A percentile compares a stretch with the other conserved stretches of the same genome.
Evolutionary conservation across 805 yeast genomes (phyloP).

Genomic region (Metschnikowia cubensis): DNA sequence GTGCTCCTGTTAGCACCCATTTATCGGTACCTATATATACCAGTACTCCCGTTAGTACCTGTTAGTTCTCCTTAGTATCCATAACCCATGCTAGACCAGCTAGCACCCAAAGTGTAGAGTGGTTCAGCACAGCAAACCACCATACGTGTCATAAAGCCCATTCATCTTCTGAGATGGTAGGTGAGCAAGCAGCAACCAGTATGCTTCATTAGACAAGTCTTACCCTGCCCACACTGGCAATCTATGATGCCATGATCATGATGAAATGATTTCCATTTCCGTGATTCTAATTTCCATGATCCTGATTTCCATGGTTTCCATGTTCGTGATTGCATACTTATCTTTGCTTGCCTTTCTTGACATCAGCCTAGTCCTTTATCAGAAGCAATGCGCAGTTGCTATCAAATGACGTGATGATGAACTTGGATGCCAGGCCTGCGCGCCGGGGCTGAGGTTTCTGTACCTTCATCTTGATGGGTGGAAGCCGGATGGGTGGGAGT

Average conservation of each 20-base stretch:
- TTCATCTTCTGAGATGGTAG: no score
- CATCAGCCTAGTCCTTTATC: slow-evolving; percentile 2
- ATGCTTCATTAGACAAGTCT: no score
- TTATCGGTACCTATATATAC: no score
- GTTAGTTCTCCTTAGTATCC: neutral
- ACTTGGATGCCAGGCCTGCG: slow-evolving; percentile 12
- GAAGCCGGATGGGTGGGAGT: slow-evolving; percentile 1
- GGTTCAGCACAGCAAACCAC: neutral
- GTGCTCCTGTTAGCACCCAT: no score
- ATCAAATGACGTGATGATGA: slow-evolving; percentile 35
- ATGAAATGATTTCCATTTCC: no score
- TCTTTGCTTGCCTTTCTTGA: neutral
- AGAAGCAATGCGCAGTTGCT: slow-evolving; percentile 24
- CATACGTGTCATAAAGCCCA: no score
- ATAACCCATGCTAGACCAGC: slow-evolving; percentile 8
- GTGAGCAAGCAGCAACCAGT: no score
- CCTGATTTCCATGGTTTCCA: no score
- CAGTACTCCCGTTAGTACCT: neutral
- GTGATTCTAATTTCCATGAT: no score
- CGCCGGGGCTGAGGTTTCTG: slow-evolving; percentile 11
- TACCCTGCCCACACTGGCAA: no score
- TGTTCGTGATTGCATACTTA: no score
- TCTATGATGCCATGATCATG: no score
- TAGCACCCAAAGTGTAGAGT: neutral
- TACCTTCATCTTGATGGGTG: slow-evolving; percentile 15